Evolutionary conservation across 805 yeast species (phyloP).

Genomic region (Candida maris): DNA sequence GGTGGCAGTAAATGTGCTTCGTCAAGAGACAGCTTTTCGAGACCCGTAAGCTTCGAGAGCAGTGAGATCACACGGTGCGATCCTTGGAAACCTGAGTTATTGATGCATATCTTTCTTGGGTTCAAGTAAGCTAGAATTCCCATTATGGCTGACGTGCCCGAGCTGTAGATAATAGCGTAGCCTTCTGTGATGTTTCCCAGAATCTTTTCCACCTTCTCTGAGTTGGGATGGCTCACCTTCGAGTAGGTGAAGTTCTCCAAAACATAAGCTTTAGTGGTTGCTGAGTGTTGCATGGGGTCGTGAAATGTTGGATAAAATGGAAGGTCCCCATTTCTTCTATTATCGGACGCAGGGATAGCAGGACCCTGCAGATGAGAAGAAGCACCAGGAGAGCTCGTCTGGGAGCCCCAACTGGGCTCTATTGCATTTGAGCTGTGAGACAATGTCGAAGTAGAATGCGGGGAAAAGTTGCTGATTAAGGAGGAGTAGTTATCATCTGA

Average conservation of each 20-base stretch:
- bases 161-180: slow-evolving; percentile 44
- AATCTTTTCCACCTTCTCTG: slow-evolving; percentile 45
- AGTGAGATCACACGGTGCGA: slow-evolving; percentile 46
- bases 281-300: slow-evolving; percentile 22
- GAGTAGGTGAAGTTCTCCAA: slow-evolving; percentile 36
- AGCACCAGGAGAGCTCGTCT: slow-evolving; percentile 1
- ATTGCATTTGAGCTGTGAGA: background rate
- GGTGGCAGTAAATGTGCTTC: slow-evolving; percentile 32
- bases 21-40: slow-evolving; percentile 34
- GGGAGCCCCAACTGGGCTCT: background rate
- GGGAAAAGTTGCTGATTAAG: slow-evolving; percentile 9
- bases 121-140: slow-evolving; percentile 46
- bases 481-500: slow-evolving; percentile 31
- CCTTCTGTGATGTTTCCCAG: slow-evolving; percentile 43
- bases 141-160: slow-evolving; percentile 51
- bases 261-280: slow-evolving; percentile 17
- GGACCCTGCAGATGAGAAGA: slow-evolving; percentile 1
- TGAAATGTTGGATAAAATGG: slow-evolving; percentile 26
- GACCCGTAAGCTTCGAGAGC: slow-evolving; percentile 39
- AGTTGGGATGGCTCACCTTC: slow-evolving; percentile 43
- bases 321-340: slow-evolving; percentile 3
- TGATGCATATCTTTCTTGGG: slow-evolving; percentile 42
- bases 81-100: slow-evolving; percentile 49
- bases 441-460: slow-evolving; percentile 1
- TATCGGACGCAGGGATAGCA: slow-evolving; percentile 1